Conservation (phyloP, 1,284 basidiomycete genomes). For the Cryptococcus floricola region DNA sequence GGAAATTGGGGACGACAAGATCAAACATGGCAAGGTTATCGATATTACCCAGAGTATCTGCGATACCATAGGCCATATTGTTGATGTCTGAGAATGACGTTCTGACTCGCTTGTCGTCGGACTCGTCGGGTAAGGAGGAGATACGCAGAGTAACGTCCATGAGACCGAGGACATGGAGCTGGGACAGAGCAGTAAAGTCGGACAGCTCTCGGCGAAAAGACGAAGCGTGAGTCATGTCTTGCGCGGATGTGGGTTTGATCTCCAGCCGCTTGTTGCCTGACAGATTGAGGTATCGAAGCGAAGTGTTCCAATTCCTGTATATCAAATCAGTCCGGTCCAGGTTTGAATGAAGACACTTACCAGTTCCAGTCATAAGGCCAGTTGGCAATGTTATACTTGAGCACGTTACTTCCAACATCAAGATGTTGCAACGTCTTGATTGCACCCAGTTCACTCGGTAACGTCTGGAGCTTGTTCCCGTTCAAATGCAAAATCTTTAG, state of each 20-base stretch:
- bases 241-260: slow-evolving; percentile 65
- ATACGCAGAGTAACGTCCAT: slow-evolving; percentile 96
- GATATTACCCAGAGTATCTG: slow-evolving; percentile 77
- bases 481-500: slow-evolving; percentile 81
- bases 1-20: slow-evolving; percentile 84
- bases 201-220: slow-evolving; percentile 58
- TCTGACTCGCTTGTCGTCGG: slow-evolving; percentile 83
- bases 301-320: slow-evolving; percentile 91
- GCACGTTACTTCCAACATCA: slow-evolving; percentile 89
- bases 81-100: slow-evolving; percentile 88
- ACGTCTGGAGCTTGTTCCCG: slow-evolving; percentile 87
- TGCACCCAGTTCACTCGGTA: slow-evolving; percentile 86
- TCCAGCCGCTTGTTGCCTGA: slow-evolving; percentile 85
- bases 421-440: slow-evolving; percentile 73
- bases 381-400: slow-evolving; percentile 98
- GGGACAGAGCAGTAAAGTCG: slow-evolving; percentile 78
- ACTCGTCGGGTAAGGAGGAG: slow-evolving; percentile 82
- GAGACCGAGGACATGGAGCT: slow-evolving; percentile 83
- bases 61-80: slow-evolving; percentile 93
- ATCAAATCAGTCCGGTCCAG: not conserved
- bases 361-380: slow-evolving; percentile 99
- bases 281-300: slow-evolving; percentile 82
- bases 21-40: slow-evolving; percentile 87
- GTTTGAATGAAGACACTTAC: slow-evolving; percentile 52
- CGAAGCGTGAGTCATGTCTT: slow-evolving; percentile 48